Evolutionary conservation across 306 rosid species (phyloP), one percentile per base, ranked within the genome.

Genomic region (Hylodesmum podocarpum): DNA sequence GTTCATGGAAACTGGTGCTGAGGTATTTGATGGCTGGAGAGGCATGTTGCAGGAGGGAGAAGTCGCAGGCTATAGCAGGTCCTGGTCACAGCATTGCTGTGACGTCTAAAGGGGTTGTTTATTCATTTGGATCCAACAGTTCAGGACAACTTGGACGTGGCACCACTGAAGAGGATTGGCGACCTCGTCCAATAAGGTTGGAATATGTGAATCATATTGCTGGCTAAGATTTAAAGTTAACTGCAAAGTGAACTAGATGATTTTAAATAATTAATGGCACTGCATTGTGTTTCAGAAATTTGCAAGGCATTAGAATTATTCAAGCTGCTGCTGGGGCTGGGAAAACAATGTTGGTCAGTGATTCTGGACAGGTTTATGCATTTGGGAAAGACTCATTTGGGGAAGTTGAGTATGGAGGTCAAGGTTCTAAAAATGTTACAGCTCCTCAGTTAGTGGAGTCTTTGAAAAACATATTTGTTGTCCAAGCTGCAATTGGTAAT

Each of bases 141-240:
- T 89, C 88, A 40, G 98, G 98, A 77, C 98, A 95, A 84, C 98
- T 95, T 34, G 98, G 98, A 29, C 93, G 89, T 53, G 98, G 96
- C 66, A 86, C 88, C 64, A 85, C 80, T 65, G 93, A 84, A 53
- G 96, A 87, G 79, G 93, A 92, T 80, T 90, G 86, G 81, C 92
- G 83, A 36, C 98, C 98, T 63, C 88, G 84, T 36, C 90, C 78
- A 44, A 89, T 95, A 88, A 92, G 98, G 98, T 95, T 84, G 85
- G 58, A 71, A 80, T 34, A 43, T 34, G 66, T 74, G 40, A 72
- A 25, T 25, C 36, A 34, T 64, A 70, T 69, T 77, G 54, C 54
- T 12, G 49, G 53, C 53, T 44, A 14, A n/a, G n/a, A n/a, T n/a
- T n/a, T n/a, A n/a, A n/a, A n/a, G 80, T 47, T 79, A 68, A 61